A percentile compares a stretch with the other conserved stretches of the same genome.
phyloP scores from a whole-genome alignment of 2,329 filamentous ascomycete species.

The Ceratocystis variospora region DNA sequence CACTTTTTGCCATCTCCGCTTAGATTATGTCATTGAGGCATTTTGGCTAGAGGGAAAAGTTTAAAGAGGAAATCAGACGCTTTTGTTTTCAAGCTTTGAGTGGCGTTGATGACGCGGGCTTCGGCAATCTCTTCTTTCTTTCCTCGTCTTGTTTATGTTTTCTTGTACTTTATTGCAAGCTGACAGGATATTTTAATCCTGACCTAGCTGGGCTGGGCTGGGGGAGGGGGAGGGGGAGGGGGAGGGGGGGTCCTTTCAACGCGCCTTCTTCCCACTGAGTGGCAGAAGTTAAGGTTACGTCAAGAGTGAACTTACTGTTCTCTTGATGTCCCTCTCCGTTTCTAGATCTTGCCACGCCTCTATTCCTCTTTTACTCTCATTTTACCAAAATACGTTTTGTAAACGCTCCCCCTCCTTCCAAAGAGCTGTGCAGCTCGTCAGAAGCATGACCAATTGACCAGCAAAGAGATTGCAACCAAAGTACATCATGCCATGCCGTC shows the following conservation, averaged over 20 bases:
- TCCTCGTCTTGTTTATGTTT: neutral
- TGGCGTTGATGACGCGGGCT: neutral
- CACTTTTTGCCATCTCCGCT: neutral
- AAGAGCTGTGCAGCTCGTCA: neutral
- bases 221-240: too few relatives aligned
- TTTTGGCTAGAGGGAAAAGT: neutral
- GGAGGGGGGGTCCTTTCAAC: too few relatives aligned
- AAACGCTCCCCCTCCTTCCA: neutral
- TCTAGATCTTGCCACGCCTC: neutral
- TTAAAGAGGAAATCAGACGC: neutral
- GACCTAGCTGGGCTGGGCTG: neutral
- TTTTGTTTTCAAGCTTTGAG: neutral
- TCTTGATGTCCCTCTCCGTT: neutral
- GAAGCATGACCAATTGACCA: neutral
- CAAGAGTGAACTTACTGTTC: neutral
- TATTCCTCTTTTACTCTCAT: neutral
- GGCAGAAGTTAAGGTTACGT: neutral
- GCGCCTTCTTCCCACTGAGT: too few relatives aligned
- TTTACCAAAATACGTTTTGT: neutral
- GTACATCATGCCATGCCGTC: neutral
- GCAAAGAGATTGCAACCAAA: neutral
- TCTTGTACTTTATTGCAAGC: neutral
- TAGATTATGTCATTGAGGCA: slow-evolving; percentile 4
- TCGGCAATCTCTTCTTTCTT: neutral
- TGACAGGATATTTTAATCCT: neutral